These are phyloP conservation scores for Mortierella sp. DNA, from an alignment of 371 early-diverging fungal genomes.

Conservation along the genomic window DNA sequence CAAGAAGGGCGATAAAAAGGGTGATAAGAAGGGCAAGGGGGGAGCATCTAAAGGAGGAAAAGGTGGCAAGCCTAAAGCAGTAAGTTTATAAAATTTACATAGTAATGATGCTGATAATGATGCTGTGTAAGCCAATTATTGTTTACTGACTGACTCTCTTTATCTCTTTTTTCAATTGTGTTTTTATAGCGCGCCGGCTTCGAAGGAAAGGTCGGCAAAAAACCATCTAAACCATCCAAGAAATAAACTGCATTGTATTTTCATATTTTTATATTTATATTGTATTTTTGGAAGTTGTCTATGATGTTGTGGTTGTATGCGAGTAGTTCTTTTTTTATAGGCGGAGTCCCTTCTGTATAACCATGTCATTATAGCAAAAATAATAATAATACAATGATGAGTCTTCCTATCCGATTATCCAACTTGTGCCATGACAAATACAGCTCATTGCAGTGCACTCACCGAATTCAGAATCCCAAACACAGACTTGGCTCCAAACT, in stretches of 20 bases:
- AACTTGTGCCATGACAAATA: background rate
- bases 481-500: slow-evolving; percentile 64
- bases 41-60: slow-evolving; percentile 33
- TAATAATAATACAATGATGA: background rate
- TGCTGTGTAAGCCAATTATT: too few species aligned
- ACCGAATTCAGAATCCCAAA: slow-evolving; percentile 63
- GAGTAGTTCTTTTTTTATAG: slow-evolving; percentile 4
- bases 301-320: background rate
- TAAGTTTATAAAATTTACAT: slow-evolving; percentile 21
- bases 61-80: slow-evolving; percentile 55
- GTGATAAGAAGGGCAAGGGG: slow-evolving; percentile 32
- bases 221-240: slow-evolving; percentile 54
- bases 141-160: slow-evolving; percentile 1
- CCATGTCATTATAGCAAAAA: too few species aligned
- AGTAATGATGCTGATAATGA: background rate
- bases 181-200: slow-evolving; percentile 50
- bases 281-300: background rate
- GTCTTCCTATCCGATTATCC: background rate
- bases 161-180: background rate
- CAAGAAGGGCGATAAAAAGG: slow-evolving; percentile 60
- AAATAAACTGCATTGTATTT: slow-evolving; percentile 55
- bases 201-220: slow-evolving; percentile 54
- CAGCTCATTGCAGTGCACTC: slow-evolving; percentile 20
- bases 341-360: slow-evolving; percentile 40
- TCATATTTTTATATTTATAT: slow-evolving; percentile 22